A percentile compares a stretch with the other conserved stretches of the same genome.
Conservation (phyloP, 2,329 filamentous ascomycete genomes). For the Xylaria sp. region DNA sequence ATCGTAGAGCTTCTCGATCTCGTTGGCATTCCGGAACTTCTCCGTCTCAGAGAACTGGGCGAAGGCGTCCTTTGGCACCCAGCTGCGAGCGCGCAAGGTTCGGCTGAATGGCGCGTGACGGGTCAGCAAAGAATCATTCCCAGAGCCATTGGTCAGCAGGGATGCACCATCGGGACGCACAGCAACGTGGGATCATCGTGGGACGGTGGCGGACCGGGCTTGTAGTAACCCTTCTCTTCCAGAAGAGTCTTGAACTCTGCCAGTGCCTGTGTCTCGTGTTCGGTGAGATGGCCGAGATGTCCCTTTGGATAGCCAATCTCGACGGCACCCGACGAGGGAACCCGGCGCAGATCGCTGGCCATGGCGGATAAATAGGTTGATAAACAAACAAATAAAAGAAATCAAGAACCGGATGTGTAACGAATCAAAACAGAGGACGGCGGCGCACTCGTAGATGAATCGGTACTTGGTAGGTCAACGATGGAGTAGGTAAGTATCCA, state of each 20-base stretch:
- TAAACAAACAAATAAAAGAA: slow-evolving; percentile 1
- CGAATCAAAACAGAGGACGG: neutral
- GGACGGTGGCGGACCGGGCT: slow-evolving; percentile 64
- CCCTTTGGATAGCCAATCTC: slow-evolving; percentile 72
- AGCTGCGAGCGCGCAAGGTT: slow-evolving; percentile 86
- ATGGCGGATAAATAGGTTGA: slow-evolving; percentile 33
- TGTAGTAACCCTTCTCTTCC: slow-evolving; percentile 71
- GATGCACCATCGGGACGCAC: slow-evolving; percentile 55
- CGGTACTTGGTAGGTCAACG: neutral
- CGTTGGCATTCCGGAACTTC: slow-evolving; percentile 83
- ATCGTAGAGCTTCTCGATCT: slow-evolving; percentile 81
- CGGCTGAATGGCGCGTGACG: slow-evolving; percentile 63
- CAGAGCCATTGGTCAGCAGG: slow-evolving; percentile 13
- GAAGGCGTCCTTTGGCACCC: slow-evolving; percentile 79
- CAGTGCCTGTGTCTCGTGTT: slow-evolving; percentile 74
- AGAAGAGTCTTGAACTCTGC: slow-evolving; percentile 76
- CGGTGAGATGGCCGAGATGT: slow-evolving; percentile 81
- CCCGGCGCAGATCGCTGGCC: slow-evolving; percentile 41
- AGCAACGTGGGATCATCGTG: slow-evolving; percentile 80
- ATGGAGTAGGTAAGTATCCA: neutral
- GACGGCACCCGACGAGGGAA: slow-evolving; percentile 48
- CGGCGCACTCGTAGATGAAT: neutral
- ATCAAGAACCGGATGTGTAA: too few species aligned
- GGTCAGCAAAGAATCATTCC: slow-evolving; percentile 21
- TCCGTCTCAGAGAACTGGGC: slow-evolving; percentile 89